These are phyloP conservation scores for Trichoderma brevicompactum DNA, from an alignment of 2,329 filamentous ascomycete species.

Conservation along the genomic window DNA sequence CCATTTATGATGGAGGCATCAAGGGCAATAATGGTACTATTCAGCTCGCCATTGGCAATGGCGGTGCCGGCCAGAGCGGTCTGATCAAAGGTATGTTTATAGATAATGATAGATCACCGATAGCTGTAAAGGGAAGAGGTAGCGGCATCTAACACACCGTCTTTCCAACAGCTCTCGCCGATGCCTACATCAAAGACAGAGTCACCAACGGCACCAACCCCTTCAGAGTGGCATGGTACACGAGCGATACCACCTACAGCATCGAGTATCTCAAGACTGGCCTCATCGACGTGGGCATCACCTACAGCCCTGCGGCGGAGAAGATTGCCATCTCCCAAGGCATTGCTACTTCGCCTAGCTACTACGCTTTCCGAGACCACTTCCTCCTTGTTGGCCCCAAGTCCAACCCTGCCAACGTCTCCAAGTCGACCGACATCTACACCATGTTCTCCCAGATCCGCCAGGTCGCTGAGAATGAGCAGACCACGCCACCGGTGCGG, in stretches of 20 bases:
- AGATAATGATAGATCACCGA: too few relatives aligned
- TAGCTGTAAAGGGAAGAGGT: too few relatives aligned
- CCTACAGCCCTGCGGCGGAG: slow-evolving; percentile 50
- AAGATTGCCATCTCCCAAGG: slow-evolving; percentile 48
- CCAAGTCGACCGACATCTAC: slow-evolving; percentile 37
- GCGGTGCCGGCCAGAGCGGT: slow-evolving; percentile 46
- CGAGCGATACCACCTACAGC: slow-evolving; percentile 50
- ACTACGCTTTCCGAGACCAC: slow-evolving; percentile 53
- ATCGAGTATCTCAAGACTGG: slow-evolving; percentile 49
- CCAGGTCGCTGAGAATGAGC: slow-evolving; percentile 40
- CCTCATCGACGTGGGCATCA: slow-evolving; percentile 50
- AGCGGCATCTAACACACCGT: not conserved
- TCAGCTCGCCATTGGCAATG: slow-evolving; percentile 42
- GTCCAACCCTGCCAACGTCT: slow-evolving; percentile 43
- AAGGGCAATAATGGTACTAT: slow-evolving; percentile 31
- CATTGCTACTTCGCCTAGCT: slow-evolving; percentile 39
- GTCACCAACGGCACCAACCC: slow-evolving; percentile 33
- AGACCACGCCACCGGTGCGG: slow-evolving; percentile 42
- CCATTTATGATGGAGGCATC: slow-evolving; percentile 34
- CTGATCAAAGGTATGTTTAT: slow-evolving; percentile 39
- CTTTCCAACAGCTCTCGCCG: slow-evolving; percentile 33
- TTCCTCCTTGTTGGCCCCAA: slow-evolving; percentile 49
- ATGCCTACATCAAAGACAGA: slow-evolving; percentile 37
- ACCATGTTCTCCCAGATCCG: slow-evolving; percentile 45
- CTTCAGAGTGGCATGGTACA: slow-evolving; percentile 52